Evolutionary conservation across 805 yeast genomes (phyloP).

Genomic region (Saccharomycopsis guyanensis): DNA sequence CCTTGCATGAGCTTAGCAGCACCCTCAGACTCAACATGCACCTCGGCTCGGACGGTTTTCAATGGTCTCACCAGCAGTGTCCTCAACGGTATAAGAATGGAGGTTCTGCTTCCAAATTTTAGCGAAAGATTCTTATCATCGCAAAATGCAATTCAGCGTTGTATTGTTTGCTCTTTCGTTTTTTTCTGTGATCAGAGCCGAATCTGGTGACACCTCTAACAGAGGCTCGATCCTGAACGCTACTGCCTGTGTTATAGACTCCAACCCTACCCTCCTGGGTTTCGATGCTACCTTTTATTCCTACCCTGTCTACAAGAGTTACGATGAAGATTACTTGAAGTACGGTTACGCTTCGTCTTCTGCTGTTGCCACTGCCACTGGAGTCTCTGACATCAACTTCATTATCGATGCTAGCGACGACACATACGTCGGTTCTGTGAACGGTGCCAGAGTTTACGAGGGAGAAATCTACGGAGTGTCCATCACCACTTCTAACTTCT

Average conservation of each 20-base stretch:
- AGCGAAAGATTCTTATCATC: too few relatives aligned
- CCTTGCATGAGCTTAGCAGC: too few relatives aligned
- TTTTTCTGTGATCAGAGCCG: neutral
- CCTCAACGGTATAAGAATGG: too few relatives aligned
- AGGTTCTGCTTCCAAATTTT: too few relatives aligned
- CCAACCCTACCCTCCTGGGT: neutral
- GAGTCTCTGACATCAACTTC: conserved; percentile 1
- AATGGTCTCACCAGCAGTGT: too few relatives aligned
- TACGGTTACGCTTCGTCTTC: neutral
- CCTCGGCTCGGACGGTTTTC: too few relatives aligned
- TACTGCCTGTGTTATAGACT: neutral
- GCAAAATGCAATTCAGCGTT: neutral
- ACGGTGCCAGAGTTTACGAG: neutral
- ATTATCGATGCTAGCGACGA: neutral
- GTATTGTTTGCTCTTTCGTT: neutral
- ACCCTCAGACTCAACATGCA: too few relatives aligned
- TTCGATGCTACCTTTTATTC: neutral
- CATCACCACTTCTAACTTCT: conserved; percentile 23
- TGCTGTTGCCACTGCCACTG: neutral
- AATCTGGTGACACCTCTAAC: neutral
- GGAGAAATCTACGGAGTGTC: conserved; percentile 21
- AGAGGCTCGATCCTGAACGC: neutral
- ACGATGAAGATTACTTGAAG: neutral
- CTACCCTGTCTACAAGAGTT: neutral
- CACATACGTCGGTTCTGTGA: neutral